These are phyloP conservation scores for Collybia mongolica DNA, from an alignment of 768 basidiomycete genomes.

Conservation along the genomic window DNA sequence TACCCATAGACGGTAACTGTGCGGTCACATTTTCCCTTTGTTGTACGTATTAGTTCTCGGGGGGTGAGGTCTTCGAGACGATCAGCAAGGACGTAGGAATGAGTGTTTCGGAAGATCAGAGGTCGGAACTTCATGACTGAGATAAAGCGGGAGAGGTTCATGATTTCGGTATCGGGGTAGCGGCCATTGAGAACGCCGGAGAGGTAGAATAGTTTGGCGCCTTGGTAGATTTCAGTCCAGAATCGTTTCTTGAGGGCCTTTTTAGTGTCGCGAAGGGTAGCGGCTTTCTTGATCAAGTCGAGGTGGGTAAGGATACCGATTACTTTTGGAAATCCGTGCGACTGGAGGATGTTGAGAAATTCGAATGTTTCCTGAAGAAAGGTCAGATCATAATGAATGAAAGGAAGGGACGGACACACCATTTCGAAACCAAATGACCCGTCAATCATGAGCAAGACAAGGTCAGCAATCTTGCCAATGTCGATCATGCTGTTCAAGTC, in stretches of 20 bases:
- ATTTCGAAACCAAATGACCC: conserved; percentile 98
- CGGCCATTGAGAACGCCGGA: conserved; percentile 96
- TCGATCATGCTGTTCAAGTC: conserved; percentile 99
- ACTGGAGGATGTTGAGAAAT: conserved; percentile 94
- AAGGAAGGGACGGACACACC: conserved; percentile 47
- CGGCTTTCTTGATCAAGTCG: conserved; percentile 92
- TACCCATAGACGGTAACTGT: conserved; percentile 94
- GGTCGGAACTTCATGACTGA: conserved; percentile 99
- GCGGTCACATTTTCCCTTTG: conserved; percentile 90
- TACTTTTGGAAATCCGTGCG: conserved; percentile 98
- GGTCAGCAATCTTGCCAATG: conserved; percentile 93
- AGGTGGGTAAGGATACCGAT: conserved; percentile 95
- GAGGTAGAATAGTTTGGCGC: conserved; percentile 97
- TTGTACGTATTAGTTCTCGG: conserved; percentile 73
- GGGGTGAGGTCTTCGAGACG: conserved; percentile 94
- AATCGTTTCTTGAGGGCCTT: conserved; percentile 96
- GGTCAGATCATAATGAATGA: background rate
- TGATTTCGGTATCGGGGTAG: conserved; percentile 94
- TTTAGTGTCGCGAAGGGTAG: conserved; percentile 85
- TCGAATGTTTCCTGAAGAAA: conserved; percentile 89
- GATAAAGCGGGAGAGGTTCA: conserved; percentile 95
- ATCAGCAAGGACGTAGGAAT: conserved; percentile 94
- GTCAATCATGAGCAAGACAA: conserved; percentile 96
- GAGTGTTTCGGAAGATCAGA: conserved; percentile 90
- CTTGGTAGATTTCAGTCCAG: conserved; percentile 99